phyloP scores from a whole-genome alignment of 176 grass and related monocot species.

The Juncus inflexus region DNA sequence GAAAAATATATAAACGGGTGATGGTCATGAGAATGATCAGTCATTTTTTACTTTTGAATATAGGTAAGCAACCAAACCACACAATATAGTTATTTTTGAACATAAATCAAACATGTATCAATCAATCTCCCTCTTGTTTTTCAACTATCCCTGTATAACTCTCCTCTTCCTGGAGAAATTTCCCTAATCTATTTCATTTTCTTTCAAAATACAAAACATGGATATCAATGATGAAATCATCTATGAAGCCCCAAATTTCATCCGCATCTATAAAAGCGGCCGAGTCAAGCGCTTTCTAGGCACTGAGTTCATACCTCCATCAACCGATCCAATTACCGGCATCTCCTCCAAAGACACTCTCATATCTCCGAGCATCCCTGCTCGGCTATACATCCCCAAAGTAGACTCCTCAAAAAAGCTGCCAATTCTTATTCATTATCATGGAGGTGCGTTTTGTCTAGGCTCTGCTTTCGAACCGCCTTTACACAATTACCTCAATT shows the following conservation, averaged over 20 bases:
- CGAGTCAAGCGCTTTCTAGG: conserved; percentile 42
- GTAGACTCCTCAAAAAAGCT: conserved; percentile 17
- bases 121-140: too few relatives aligned
- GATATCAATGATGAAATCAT: neutral
- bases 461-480: conserved; percentile 32
- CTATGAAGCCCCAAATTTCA: conserved; percentile 12
- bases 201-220: neutral
- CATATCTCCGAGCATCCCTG: conserved; percentile 29
- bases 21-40: too few relatives aligned
- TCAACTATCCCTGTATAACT: too few relatives aligned
- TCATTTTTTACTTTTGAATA: too few relatives aligned
- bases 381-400: conserved; percentile 50
- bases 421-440: conserved; percentile 60
- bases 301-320: conserved; percentile 45
- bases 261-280: conserved; percentile 58
- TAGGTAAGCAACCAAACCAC: too few relatives aligned
- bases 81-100: too few relatives aligned
- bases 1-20: too few relatives aligned
- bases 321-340: conserved; percentile 37
- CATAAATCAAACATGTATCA: too few relatives aligned
- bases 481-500: conserved; percentile 47
- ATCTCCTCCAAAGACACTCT: conserved; percentile 42
- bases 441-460: conserved; percentile 52
- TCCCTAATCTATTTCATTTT: too few relatives aligned
- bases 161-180: too few relatives aligned